These are phyloP conservation scores for Recurvomyces mirabilis DNA, from an alignment of 495 filamentous ascomycete genomes.

Conservation along the genomic window DNA sequence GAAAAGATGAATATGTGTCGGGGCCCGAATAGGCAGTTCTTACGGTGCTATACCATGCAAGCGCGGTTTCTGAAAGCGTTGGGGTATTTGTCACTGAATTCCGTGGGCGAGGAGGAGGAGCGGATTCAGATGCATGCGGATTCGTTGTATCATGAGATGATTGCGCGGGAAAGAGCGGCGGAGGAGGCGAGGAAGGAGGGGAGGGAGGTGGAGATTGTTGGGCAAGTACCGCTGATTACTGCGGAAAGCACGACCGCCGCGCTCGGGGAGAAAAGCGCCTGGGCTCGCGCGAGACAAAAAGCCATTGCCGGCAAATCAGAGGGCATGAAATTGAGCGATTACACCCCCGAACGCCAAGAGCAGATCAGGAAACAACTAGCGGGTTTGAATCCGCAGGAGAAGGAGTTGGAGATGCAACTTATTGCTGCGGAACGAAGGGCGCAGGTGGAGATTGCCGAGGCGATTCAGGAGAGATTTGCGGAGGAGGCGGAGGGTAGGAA, in stretches of 20 bases:
- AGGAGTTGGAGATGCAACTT: constrained; percentile 26
- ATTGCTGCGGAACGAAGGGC: constrained; percentile 26
- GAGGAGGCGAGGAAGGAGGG: constrained; percentile 47
- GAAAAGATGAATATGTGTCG: constrained; percentile 62
- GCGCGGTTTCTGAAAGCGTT: constrained; percentile 79
- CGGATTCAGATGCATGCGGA: constrained; percentile 93
- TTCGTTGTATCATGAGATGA: constrained; percentile 72
- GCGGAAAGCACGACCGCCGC: constrained; percentile 7
- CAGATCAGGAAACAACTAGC: constrained; percentile 25
- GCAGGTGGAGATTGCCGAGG: constrained; percentile 20
- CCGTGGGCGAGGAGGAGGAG: constrained; percentile 61
- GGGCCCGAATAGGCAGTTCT: constrained; percentile 55
- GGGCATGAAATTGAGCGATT: constrained; percentile 14
- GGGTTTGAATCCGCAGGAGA: constrained; percentile 20
- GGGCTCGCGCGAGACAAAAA: constrained; percentile 7
- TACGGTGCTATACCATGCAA: constrained; percentile 75
- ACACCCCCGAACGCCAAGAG: constrained; percentile 15
- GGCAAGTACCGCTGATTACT: constrained; percentile 21
- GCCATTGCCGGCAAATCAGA: too few species aligned
- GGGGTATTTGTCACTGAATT: constrained; percentile 65
- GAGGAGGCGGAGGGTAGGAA: constrained; percentile 25
- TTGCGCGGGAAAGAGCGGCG: constrained; percentile 60
- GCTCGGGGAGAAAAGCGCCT: constrained; percentile 17
- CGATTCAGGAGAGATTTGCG: constrained; percentile 20
- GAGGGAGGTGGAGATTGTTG: constrained; percentile 18